Evolutionary conservation across 495 filamentous ascomycete species (phyloP).

Genomic region (Penicillium odoratum): DNA sequence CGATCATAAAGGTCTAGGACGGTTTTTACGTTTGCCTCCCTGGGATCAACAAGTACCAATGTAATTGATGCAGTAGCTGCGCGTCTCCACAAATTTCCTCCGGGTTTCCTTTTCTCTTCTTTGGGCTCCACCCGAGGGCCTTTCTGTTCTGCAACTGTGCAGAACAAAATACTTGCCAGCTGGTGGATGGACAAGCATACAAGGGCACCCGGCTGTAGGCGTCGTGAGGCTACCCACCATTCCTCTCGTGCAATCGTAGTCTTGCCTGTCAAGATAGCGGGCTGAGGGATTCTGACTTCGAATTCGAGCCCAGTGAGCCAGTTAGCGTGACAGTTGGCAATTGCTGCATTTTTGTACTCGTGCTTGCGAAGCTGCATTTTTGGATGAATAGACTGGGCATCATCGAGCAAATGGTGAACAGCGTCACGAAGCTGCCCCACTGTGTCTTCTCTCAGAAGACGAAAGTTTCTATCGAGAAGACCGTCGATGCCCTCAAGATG

Average conservation of each 20-base stretch:
- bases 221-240: background rate
- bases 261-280: background rate
- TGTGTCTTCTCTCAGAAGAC: conserved; percentile 38
- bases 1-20: background rate
- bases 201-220: background rate
- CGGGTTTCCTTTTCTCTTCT: background rate
- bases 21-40: background rate
- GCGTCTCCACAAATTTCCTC: background rate
- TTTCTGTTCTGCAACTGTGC: background rate
- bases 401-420: background rate
- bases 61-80: background rate
- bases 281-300: background rate
- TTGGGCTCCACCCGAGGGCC: background rate
- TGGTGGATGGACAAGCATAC: background rate
- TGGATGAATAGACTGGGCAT: no score
- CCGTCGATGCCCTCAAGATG: conserved; percentile 60
- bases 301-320: background rate
- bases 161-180: background rate
- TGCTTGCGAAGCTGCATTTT: background rate
- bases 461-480: conserved; percentile 68
- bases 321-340: background rate
- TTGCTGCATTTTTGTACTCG: background rate
- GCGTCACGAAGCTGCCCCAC: conserved; percentile 22
- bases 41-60: background rate
- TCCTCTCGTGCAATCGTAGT: background rate